Evolutionary conservation across 23 red algal genomes (phyloP).

Genomic region (Gracilaria caudata): DNA sequence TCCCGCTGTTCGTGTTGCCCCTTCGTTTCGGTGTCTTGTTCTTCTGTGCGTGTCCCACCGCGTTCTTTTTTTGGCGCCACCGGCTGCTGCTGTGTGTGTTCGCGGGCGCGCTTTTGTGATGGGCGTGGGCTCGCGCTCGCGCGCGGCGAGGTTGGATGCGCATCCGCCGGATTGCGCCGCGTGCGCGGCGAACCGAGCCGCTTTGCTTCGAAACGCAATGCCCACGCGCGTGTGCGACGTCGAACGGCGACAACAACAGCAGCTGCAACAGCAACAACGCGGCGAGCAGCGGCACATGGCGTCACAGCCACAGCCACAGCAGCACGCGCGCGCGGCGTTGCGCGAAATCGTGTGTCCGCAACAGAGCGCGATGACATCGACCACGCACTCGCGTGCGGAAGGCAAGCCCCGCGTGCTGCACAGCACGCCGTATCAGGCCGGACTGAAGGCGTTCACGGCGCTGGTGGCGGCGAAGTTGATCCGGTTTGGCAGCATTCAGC

Average conservation of each 20-base stretch:
- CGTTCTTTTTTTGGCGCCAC: too few species aligned
- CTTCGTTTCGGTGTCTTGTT: too few species aligned
- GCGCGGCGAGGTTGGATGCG: not conserved
- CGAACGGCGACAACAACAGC: not conserved
- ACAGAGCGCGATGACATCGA: too few species aligned
- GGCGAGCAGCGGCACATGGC: too few species aligned
- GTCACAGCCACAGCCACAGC: not conserved
- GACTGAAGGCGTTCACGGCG: conserved; percentile 56
- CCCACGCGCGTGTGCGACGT: conserved; percentile 6
- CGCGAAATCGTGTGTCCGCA: not conserved
- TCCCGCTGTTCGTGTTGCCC: too few species aligned
- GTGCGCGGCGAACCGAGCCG: conserved; percentile 33
- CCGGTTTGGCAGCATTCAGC: conserved; percentile 10
- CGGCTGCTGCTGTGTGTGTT: too few species aligned
- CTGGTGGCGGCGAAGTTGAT: conserved; percentile 22
- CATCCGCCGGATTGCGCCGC: conserved; percentile 27
- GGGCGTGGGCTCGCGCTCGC: too few species aligned
- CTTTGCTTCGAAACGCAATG: not conserved
- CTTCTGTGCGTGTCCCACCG: too few species aligned
- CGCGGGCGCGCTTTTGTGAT: too few species aligned
- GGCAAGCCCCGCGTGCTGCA: too few species aligned
- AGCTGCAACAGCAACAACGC: not conserved
- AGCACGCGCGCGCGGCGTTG: not conserved
- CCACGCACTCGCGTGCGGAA: too few species aligned
- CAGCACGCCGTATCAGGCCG: conserved; percentile 20